Evolutionary conservation across 2,329 filamentous ascomycete species (phyloP), one percentile per base, ranked within the genome.

Genomic region (Aspergillus texensis): DNA sequence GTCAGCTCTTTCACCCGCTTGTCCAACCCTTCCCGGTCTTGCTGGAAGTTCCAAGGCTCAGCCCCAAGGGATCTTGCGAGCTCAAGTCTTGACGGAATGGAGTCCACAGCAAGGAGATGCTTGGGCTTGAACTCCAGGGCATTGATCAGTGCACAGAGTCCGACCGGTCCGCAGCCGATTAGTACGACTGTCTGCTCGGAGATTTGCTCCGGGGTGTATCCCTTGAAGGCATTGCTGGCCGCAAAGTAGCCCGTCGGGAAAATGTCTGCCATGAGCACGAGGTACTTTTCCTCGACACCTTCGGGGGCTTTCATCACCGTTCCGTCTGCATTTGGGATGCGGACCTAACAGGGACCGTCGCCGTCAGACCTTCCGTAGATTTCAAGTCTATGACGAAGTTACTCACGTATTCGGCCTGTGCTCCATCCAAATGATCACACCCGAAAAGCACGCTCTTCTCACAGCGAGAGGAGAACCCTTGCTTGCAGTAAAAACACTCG

Each of bases 221-320:
- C 80, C 62, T 86, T 86, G 76, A 96, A 90, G 8, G 89, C 94
- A 72, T 93, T 95, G 62, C 85, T 84, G 5, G 91, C 91, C 8
- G 92, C 93, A 70, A 94, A 96, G 79, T 88, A 96, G 9, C 94
- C 80, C 0, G 89, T 92, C 1, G 93, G 93, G 78, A 95, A 96
- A 71, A 97, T 96, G 74, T 97, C 93, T 19, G 92, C 93, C 93
- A 97, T 96, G 30, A 97, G 84, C 8, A 96, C 88, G 56, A 96
- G 83, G 41, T 88, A 88, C 67, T 91, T 86, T 69, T 94, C 89
- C 24, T 89, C 86, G 62, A 96, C 90, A 10, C 85, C 86, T 1
- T 86, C 78, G 0, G 91, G 90, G 0, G 92, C 89, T 71, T 89
- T 90, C 73, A 93, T 85, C n/a, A 90, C 86, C 0, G 92, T 96